phyloP scores from a whole-genome alignment of 768 basidiomycete species.

The Hortiboletus campestris region DNA sequence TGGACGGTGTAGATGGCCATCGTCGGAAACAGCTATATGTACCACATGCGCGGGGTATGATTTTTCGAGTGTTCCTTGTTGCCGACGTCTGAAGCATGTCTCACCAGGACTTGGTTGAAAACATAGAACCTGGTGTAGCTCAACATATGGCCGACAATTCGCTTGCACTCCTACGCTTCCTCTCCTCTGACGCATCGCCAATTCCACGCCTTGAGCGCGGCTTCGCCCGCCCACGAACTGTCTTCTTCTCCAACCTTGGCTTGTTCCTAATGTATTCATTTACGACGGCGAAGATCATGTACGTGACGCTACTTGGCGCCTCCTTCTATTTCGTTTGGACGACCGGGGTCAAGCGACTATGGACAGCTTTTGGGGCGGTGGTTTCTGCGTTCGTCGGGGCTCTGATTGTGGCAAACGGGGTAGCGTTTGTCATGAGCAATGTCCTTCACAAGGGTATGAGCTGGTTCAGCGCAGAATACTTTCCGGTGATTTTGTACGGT shows the following conservation, averaged over 20 bases:
- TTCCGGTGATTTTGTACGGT: slow-evolving; percentile 65
- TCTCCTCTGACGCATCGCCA: slow-evolving; percentile 68
- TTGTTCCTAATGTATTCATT: slow-evolving; percentile 74
- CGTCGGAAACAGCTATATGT: slow-evolving; percentile 89
- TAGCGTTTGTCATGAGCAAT: slow-evolving; percentile 66
- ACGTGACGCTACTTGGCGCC: slow-evolving; percentile 48
- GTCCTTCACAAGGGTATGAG: slow-evolving; percentile 71
- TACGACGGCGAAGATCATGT: slow-evolving; percentile 63
- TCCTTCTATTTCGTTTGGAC: slow-evolving; percentile 45
- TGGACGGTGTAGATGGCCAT: slow-evolving; percentile 69
- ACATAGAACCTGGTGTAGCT: slow-evolving; percentile 82
- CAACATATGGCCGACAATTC: slow-evolving; percentile 91
- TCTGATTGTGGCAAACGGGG: slow-evolving; percentile 60
- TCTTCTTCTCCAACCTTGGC: slow-evolving; percentile 76
- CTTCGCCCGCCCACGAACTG: slow-evolving; percentile 54
- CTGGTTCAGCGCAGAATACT: slow-evolving; percentile 79
- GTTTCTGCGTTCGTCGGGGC: slow-evolving; percentile 53
- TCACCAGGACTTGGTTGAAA: slow-evolving; percentile 66
- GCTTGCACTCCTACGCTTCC: slow-evolving; percentile 71
- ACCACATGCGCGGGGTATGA: slow-evolving; percentile 83
- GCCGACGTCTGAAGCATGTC: not conserved
- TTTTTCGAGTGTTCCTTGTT: not conserved
- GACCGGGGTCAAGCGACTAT: slow-evolving; percentile 28
- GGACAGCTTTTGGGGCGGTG: slow-evolving; percentile 48
- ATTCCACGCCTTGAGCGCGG: slow-evolving; percentile 60